phyloP scores from a whole-genome alignment of 805 yeast species.

The Ogataea wickerhamii region DNA sequence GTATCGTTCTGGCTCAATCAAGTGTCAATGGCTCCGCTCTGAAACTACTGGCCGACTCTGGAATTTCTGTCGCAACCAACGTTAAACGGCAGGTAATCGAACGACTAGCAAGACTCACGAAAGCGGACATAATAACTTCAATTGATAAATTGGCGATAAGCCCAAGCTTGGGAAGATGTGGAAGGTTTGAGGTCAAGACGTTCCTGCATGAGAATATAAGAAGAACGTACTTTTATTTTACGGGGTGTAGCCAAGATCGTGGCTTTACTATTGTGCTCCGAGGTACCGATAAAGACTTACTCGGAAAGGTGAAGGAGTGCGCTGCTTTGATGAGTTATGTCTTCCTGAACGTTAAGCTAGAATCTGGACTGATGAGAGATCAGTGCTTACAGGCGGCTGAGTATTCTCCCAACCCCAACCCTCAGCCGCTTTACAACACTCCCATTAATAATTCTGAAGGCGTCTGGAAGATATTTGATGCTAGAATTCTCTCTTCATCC shows the following conservation, averaged over 20 bases:
- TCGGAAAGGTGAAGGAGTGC: conserved; percentile 70
- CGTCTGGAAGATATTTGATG: conserved; percentile 32
- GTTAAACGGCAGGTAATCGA: conserved; percentile 80
- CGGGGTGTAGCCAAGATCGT: conserved; percentile 66
- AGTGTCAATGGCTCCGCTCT: conserved; percentile 81
- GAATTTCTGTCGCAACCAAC: conserved; percentile 76
- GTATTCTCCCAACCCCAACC: conserved; percentile 15
- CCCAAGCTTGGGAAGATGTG: conserved; percentile 74
- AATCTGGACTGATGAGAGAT: conserved; percentile 69
- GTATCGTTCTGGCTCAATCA: conserved; percentile 71
- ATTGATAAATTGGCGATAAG: conserved; percentile 76
- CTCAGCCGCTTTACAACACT: conserved; percentile 17
- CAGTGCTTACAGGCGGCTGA: conserved; percentile 55
- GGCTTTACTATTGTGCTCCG: conserved; percentile 89
- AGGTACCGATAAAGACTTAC: conserved; percentile 62
- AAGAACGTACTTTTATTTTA: conserved; percentile 73
- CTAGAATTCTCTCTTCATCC: conserved; percentile 71
- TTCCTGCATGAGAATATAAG: conserved; percentile 52
- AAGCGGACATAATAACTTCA: conserved; percentile 80
- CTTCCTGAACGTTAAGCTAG: conserved; percentile 74
- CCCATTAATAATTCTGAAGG: conserved; percentile 29
- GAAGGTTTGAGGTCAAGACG: conserved; percentile 63
- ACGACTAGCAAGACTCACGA: conserved; percentile 71
- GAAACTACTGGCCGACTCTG: conserved; percentile 63
- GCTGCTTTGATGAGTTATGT: conserved; percentile 78